Conservation (phyloP, 2,329 filamentous ascomycete genomes). For the Colletotrichum endophyticum region DNA sequence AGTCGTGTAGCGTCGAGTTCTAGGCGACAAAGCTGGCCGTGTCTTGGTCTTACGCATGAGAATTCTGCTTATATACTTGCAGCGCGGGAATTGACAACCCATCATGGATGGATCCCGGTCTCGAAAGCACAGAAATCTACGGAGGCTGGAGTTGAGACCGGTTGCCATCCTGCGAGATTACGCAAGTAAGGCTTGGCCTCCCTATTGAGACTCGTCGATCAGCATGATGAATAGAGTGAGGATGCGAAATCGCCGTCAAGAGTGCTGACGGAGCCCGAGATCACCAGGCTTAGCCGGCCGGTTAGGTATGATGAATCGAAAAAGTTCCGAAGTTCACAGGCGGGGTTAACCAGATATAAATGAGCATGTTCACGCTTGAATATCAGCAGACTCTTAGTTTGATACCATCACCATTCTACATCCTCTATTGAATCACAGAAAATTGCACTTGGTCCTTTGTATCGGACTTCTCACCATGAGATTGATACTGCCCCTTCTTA, state of each 20-base stretch:
- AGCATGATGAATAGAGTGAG: not conserved
- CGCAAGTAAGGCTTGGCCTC: not conserved
- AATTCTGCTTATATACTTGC: not conserved
- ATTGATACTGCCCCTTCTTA: not conserved
- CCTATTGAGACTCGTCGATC: not conserved
- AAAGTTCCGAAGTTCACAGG: not conserved
- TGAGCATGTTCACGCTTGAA: not conserved
- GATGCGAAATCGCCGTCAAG: not conserved
- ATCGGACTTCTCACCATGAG: not conserved
- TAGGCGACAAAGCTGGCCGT: not conserved
- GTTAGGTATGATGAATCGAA: not conserved
- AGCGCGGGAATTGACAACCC: not conserved
- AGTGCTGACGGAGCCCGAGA: not conserved
- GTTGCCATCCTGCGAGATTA: not conserved
- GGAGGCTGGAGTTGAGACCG: not conserved
- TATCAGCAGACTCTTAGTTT: not conserved
- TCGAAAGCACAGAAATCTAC: not conserved
- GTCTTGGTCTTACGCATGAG: not conserved
- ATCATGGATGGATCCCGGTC: not conserved
- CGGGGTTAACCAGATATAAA: not conserved
- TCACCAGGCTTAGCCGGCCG: fast-evolving
- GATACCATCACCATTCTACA: not conserved
- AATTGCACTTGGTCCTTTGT: not conserved
- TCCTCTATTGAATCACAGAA: not conserved
- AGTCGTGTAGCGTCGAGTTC: not conserved